Evolutionary conservation across 2,329 filamentous ascomycete genomes (phyloP), one percentile per base, ranked within the genome.

Genomic region (Pseudogymnoascus sp.): DNA sequence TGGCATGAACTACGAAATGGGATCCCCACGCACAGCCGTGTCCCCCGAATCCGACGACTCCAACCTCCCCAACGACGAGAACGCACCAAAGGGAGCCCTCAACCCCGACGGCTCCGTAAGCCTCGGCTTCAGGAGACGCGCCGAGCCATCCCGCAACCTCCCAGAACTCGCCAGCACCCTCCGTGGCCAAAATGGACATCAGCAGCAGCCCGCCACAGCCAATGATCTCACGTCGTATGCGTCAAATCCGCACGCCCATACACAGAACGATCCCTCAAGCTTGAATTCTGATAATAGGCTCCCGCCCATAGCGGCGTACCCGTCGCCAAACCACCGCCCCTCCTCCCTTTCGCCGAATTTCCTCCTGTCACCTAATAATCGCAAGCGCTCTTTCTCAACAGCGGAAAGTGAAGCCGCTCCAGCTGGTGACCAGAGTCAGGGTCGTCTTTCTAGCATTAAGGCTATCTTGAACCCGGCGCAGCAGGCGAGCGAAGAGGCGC

Each of bases 371-470:
- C 80, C 83, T 1, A 80, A 80, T 1, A 80, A 80, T 3, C 81
- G 86, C 23, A 90, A 91, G 75, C 82, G 88, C 5, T 89, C 87
- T 0, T 88, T 90, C 68, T 89, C 87, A 0, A 79, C 81, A 0
- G 78, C 81, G 0, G 84, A 87, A 63, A 80, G 79, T 19, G 83
- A 65, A 28, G 14, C 65, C 8, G 31, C 36, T 4, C 19, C 39
- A 1, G 69, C 71, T n/a, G 76, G 77, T 1, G 76, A 79, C 23
- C 80, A 85, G 25, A 77, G 76, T 39, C 76, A 84, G 45, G 82
- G 89, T 72, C 85, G 89, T 13, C 76, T 92, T 3, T 90, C 87
- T 16, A 90, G 88, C 2, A 92, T 92, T 66, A 90, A 87, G 68
- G 90, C 89, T 4, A 88, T 92, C 51, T 77, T 93, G 11, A 92